phyloP scores from a whole-genome alignment of 1,139 yeast genomes.

The Ashbya aceris region DNA sequence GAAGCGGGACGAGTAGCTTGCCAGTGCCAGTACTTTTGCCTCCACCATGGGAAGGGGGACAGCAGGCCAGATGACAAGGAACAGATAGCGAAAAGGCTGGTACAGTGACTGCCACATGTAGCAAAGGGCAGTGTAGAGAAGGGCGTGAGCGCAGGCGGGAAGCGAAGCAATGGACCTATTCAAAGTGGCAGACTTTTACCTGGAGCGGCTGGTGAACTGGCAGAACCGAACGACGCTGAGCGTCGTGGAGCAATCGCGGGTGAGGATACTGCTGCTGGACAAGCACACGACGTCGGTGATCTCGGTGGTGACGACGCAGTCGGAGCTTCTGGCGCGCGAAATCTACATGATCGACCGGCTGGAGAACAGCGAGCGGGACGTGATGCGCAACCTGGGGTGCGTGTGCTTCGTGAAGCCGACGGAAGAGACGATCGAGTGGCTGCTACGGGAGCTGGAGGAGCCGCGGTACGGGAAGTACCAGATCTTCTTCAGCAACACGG shows the following conservation, averaged over 20 bases:
- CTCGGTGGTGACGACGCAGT: slow-evolving; percentile 81
- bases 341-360: slow-evolving; percentile 69
- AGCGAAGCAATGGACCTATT: slow-evolving; percentile 41
- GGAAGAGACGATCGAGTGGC: slow-evolving; percentile 47
- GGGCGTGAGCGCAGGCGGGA: background rate
- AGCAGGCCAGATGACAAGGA: background rate
- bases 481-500: slow-evolving; percentile 64
- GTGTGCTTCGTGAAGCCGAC: slow-evolving; percentile 72
- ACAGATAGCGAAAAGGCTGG: background rate
- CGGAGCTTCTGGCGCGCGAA: slow-evolving; percentile 71
- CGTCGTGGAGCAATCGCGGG: slow-evolving; percentile 35
- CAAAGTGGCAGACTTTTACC: slow-evolving; percentile 41
- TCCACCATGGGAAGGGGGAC: background rate
- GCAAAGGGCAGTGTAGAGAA: background rate
- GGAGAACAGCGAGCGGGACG: slow-evolving; percentile 56
- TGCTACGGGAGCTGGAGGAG: slow-evolving; percentile 56
- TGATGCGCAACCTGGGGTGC: slow-evolving; percentile 77
- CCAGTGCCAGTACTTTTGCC: no score
- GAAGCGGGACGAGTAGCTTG: no score
- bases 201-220: slow-evolving; percentile 38
- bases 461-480: slow-evolving; percentile 79
- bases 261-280: slow-evolving; percentile 74
- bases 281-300: slow-evolving; percentile 70
- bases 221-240: slow-evolving; percentile 15
- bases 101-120: background rate